phyloP scores from a whole-genome alignment of 805 yeast species.

The Candida succiphila region DNA sequence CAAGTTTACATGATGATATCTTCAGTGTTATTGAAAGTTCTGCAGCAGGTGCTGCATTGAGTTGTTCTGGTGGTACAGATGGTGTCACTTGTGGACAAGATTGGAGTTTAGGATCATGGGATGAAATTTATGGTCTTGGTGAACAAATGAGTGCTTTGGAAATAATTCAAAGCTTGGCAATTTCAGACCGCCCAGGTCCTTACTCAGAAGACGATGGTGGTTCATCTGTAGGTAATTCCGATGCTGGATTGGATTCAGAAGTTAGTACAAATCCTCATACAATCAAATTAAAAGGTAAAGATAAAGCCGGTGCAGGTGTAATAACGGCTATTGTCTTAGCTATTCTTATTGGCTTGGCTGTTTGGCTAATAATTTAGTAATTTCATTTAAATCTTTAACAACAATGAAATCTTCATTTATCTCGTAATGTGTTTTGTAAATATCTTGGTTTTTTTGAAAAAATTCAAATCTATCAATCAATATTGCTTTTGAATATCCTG shows the following conservation, averaged over 20 bases:
- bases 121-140: constrained; percentile 65
- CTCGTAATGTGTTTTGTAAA: no score
- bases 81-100: constrained; percentile 77
- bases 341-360: constrained; percentile 49
- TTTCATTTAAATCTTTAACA: constrained; percentile 7
- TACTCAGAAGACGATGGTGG: constrained; percentile 59
- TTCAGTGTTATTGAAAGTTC: constrained; percentile 25
- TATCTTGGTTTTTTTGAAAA: no score
- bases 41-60: constrained; percentile 62
- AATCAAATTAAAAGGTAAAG: constrained; percentile 46
- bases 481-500: constrained; percentile 61
- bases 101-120: constrained; percentile 59
- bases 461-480: constrained; percentile 11
- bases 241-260: constrained; percentile 43
- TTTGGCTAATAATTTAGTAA: constrained; percentile 70
- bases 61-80: constrained; percentile 80
- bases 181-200: constrained; percentile 40
- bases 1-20: constrained; percentile 34
- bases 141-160: constrained; percentile 80
- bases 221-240: constrained; percentile 51
- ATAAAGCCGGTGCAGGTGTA: constrained; percentile 85
- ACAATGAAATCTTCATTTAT: constrained; percentile 10
- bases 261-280: constrained; percentile 27
- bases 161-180: constrained; percentile 36
- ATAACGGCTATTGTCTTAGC: constrained; percentile 68